phyloP scores from a whole-genome alignment of 768 basidiomycete genomes.

The Tubosaeta sp. region DNA sequence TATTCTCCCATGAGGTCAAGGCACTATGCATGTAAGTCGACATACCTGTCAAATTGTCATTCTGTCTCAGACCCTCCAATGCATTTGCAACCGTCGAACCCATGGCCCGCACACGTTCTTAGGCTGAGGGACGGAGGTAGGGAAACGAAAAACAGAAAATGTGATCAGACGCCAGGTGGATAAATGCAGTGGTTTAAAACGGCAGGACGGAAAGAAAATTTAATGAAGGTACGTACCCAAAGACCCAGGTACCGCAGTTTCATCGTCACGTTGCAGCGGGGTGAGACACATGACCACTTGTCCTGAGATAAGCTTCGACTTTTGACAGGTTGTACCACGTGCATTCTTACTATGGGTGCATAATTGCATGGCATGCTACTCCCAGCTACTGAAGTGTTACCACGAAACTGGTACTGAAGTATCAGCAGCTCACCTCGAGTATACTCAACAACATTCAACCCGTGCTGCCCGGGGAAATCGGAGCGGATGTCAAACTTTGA shows the following conservation, averaged over 20 bases:
- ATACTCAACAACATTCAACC: too few species aligned
- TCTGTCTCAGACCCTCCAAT: background rate
- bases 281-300: background rate
- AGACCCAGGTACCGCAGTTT: background rate
- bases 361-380: too few species aligned
- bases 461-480: too few species aligned
- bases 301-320: too few species aligned
- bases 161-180: background rate
- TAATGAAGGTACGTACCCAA: too few species aligned
- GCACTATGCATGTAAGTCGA: background rate
- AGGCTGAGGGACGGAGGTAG: too few species aligned
- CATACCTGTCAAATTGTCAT: slow-evolving; percentile 4
- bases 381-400: too few species aligned
- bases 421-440: too few species aligned
- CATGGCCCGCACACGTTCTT: background rate
- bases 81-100: background rate
- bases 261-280: background rate
- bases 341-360: too few species aligned
- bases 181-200: background rate
- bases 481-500: too few species aligned
- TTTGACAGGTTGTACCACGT: too few species aligned
- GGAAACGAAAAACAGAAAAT: background rate
- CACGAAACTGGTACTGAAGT: too few species aligned
- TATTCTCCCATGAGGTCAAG: background rate
- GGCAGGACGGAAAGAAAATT: background rate